A percentile compares a stretch with the other conserved stretches of the same genome.
Conservation (phyloP, 2,329 filamentous ascomycete species). For the Elsinoe batatas region DNA sequence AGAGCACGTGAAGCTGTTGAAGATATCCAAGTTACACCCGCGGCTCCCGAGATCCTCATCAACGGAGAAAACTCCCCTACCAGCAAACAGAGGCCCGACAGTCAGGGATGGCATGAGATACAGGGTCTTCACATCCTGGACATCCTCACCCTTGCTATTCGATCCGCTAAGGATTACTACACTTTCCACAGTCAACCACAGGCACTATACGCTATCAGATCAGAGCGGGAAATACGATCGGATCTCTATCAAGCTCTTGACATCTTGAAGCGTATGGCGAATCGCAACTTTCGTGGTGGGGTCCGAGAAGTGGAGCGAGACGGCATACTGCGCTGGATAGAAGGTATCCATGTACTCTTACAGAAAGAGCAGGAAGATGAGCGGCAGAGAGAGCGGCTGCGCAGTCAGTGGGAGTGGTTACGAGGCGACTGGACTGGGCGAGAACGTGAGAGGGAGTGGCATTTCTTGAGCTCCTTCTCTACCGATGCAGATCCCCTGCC, state of each 20-base stretch:
- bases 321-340: slow-evolving; percentile 71
- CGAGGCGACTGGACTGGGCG: slow-evolving; percentile 61
- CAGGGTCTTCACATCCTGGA: slow-evolving; percentile 89
- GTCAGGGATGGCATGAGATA: slow-evolving; percentile 69
- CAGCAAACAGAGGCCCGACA: slow-evolving; percentile 25
- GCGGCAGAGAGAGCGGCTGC: slow-evolving; percentile 52
- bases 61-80: slow-evolving; percentile 15
- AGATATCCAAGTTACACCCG: slow-evolving; percentile 37
- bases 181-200: slow-evolving; percentile 83
- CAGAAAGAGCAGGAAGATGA: slow-evolving; percentile 68
- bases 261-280: slow-evolving; percentile 82
- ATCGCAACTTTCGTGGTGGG: slow-evolving; percentile 74
- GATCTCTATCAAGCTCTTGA: slow-evolving; percentile 83
- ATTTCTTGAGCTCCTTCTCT: slow-evolving; percentile 72
- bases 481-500: slow-evolving; percentile 49
- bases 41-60: slow-evolving; percentile 18
- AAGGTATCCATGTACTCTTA: slow-evolving; percentile 66
- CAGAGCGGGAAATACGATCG: slow-evolving; percentile 73
- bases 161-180: slow-evolving; percentile 92
- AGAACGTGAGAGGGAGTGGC: slow-evolving; percentile 68
- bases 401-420: slow-evolving; percentile 61
- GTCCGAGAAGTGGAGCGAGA: slow-evolving; percentile 67
- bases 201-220: slow-evolving; percentile 73
- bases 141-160: slow-evolving; percentile 87
- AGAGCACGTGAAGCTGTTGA: slow-evolving; percentile 59